Evolutionary conservation across 495 filamentous ascomycete genomes (phyloP), one percentile per base, ranked within the genome.

Genomic region (Penicillium goetzii): DNA sequence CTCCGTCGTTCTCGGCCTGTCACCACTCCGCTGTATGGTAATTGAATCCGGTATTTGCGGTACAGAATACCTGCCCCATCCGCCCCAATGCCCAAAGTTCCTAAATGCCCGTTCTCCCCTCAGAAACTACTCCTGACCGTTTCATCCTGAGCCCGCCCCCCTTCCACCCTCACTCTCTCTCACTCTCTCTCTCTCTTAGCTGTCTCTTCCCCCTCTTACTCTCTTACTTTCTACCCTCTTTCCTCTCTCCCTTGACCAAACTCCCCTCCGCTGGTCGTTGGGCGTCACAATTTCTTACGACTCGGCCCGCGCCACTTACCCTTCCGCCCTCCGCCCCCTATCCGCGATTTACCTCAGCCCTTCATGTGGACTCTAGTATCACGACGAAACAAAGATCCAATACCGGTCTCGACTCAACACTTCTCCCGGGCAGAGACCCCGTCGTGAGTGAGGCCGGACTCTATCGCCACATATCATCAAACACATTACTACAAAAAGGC

Each of bases 291-390:
- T 62, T 63, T 64, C 57, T 65, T 57, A 23, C 34, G 47, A 54
- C 50, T 58, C 51, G 58, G 58, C 49, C 61, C 51, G 61, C 61
- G 50, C 25, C 28, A 53, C 56, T 40, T 55, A 53, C 21, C 32
- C 51, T 47, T 59, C 53, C 52, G 19, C 40, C 50, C 52, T 40
- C 57, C 54, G 51, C 65, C 68, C 68, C 65, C 63, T 65, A 64
- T 64, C 63, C 59, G 61, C 61, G 45, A 60, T 64, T 61, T 52
- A 55, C 59, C 59, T 58, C 67, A 66, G 76, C 74, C 76, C 78
- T 79, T 78, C 77, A 80, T 80, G 78, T 76, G 75, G 65, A 72
- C 66, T 72, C 65, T 69, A 34, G 52, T 36, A 72, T 71, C 61
- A 54, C 68, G 64, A 56, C 71, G 61, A 60, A 74, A 62, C 64